Evolutionary conservation across 345 rosid genomes (phyloP).

Genomic region (rapeseed (Brassica napus)): DNA sequence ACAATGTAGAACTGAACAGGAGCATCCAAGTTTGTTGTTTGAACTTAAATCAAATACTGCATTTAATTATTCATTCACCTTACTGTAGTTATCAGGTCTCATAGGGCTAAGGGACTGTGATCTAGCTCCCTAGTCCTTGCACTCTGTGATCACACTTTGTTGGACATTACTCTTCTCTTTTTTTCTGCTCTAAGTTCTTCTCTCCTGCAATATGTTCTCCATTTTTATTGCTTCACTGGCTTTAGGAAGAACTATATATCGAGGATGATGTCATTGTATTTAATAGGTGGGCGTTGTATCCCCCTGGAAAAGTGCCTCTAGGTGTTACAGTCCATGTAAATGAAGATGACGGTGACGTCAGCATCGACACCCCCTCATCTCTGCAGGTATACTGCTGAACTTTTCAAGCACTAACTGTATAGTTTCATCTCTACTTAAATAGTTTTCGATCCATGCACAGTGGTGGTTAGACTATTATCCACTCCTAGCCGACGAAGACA

Average conservation of each 20-base stretch:
- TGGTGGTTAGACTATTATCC: slow-evolving; percentile 99
- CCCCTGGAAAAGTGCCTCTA: slow-evolving; percentile 95
- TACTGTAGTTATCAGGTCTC: background rate
- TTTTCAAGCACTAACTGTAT: slow-evolving; percentile 10
- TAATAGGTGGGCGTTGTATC: slow-evolving; percentile 96
- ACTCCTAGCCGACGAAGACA: slow-evolving; percentile 85
- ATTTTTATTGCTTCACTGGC: no score
- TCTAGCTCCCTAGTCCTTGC: background rate
- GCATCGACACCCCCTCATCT: slow-evolving; percentile 84
- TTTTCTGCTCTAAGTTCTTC: no score
- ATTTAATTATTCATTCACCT: background rate
- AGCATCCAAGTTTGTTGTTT: background rate
- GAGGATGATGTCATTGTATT: slow-evolving; percentile 15
- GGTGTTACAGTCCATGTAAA: slow-evolving; percentile 96
- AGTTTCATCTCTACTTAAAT: slow-evolving; percentile 12
- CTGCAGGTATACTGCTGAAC: slow-evolving; percentile 63
- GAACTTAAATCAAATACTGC: background rate
- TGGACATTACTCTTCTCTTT: background rate
- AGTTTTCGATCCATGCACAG: slow-evolving; percentile 41
- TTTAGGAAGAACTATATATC: no score
- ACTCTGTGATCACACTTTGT: background rate
- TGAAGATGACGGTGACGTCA: slow-evolving; percentile 94
- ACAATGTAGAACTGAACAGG: background rate
- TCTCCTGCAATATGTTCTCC: no score
- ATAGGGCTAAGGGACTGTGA: background rate